Base-by-base conservation (phyloP, 345 rosid genomes). In the Moricandia arvensis region DNA sequence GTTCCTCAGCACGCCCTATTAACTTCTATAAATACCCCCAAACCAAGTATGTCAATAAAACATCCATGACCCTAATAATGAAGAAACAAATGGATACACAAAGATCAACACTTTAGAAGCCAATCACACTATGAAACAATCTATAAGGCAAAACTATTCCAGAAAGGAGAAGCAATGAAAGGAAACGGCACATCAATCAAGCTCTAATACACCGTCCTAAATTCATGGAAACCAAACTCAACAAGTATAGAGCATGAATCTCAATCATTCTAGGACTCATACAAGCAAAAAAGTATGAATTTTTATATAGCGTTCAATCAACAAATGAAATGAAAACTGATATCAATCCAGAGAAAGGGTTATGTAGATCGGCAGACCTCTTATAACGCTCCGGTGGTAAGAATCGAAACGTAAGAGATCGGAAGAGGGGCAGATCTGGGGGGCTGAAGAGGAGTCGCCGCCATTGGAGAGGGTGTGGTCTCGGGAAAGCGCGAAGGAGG, bases 321-420 rank as follows among this genome's bases (percentile, higher is more conserved):
- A 30, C 24, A 74, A 59, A 38, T 4, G 17, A 51, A 45, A 51
- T 51, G 4, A 16, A 45, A 63, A 58, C 41, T 37, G 33, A n/a
- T n/a, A n/a, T n/a, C 13, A n/a, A 74, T 43, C 37, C 4, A 34
- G 27, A 62, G 10, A 34, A 8, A 21, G 37, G 35, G 26, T 31
- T n/a, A n/a, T 37, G 65, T 49, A 60, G 43, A 75, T 47, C 68
- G 8, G 51, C 54, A 10, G 17, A 91, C 93, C 96, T 91, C 91
- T 85, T 33, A 82, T 77, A 13, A 81, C 80, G 81, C 82, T 68
- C 3, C 78, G 80, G 51, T 84, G 55, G 49, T 71, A 55, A 57
- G 76, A 76, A 75, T 51, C 21, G 71, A 82, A 69, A 33, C 68
- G 59, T 43, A 74, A 37, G 5, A 80, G 92, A 80, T 87, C 87